These are phyloP conservation scores for Cercospora berteroae DNA, from an alignment of 2,329 filamentous ascomycete genomes.

Conservation along the genomic window DNA sequence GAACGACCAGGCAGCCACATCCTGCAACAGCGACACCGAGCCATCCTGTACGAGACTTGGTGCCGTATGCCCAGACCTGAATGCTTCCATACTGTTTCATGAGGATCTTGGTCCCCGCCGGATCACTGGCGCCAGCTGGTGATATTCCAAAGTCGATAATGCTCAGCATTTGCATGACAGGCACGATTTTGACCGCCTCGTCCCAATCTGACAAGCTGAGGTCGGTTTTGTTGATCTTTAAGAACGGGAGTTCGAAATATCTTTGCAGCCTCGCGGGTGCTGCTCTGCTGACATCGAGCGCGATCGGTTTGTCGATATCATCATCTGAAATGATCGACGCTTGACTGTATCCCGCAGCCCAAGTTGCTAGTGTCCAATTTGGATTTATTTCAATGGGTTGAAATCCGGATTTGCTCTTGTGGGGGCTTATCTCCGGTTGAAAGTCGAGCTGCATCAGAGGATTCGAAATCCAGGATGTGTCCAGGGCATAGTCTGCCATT, in stretches of 20 bases:
- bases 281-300: background rate
- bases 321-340: background rate
- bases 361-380: constrained; percentile 24
- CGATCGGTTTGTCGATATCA: no score
- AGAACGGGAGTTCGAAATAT: background rate
- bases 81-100: constrained; percentile 21
- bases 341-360: constrained; percentile 22
- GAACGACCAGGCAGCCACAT: constrained; percentile 22
- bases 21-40: constrained; percentile 24
- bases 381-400: background rate
- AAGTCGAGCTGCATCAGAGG: background rate
- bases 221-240: no score
- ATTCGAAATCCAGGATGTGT: background rate
- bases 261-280: background rate
- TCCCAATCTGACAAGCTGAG: background rate
- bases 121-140: background rate
- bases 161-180: constrained; percentile 23
- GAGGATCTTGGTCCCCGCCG: background rate
- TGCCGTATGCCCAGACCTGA: constrained; percentile 29
- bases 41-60: constrained; percentile 25
- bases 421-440: background rate
- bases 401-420: background rate
- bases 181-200: constrained; percentile 8
- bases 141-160: constrained; percentile 25
- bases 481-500: background rate